A percentile compares a stretch with the other conserved stretches of the same genome.
Conservation (phyloP, 257 asterid genomes). For the Scutellaria baicalensis region DNA sequence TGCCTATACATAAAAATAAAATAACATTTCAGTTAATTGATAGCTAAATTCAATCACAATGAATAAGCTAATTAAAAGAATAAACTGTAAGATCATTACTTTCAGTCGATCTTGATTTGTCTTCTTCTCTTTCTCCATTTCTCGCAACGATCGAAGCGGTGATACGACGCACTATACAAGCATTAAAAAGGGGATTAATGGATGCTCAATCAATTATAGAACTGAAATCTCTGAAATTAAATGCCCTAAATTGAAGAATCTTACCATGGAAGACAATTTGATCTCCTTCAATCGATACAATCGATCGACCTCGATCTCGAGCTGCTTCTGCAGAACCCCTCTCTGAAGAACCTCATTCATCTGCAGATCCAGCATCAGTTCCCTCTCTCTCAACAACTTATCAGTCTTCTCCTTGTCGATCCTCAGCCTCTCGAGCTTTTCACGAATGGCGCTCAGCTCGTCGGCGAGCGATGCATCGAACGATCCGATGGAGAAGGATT, state of each 20-base stretch:
- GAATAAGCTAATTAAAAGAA: background rate
- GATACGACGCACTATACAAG: constrained; percentile 31
- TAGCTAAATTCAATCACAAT: background rate
- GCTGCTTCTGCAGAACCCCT: constrained; percentile 59
- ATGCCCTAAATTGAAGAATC: background rate
- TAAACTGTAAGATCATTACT: background rate
- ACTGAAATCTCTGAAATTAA: too few relatives aligned
- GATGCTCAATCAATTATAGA: background rate
- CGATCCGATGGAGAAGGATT: constrained; percentile 14
- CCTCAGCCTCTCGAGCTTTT: constrained; percentile 54
- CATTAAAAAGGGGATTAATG: background rate
- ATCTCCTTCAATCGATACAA: constrained; percentile 66
- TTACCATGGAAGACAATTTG: constrained; percentile 43
- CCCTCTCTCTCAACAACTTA: constrained; percentile 44
- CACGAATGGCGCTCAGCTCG: constrained; percentile 69
- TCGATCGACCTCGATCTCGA: constrained; percentile 74
- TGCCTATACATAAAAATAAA: constrained; percentile 4
- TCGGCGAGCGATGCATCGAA: constrained; percentile 67
- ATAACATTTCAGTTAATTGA: background rate
- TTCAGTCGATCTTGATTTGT: constrained; percentile 11
- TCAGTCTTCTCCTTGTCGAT: constrained; percentile 55
- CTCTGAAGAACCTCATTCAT: constrained; percentile 38
- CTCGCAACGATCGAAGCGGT: constrained; percentile 53
- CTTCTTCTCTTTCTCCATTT: constrained; percentile 40
- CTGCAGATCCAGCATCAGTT: constrained; percentile 34